Evolutionary conservation across 495 filamentous ascomycete genomes (phyloP), one percentile per base, ranked within the genome.

Genomic region (Thozetella sp.): DNA sequence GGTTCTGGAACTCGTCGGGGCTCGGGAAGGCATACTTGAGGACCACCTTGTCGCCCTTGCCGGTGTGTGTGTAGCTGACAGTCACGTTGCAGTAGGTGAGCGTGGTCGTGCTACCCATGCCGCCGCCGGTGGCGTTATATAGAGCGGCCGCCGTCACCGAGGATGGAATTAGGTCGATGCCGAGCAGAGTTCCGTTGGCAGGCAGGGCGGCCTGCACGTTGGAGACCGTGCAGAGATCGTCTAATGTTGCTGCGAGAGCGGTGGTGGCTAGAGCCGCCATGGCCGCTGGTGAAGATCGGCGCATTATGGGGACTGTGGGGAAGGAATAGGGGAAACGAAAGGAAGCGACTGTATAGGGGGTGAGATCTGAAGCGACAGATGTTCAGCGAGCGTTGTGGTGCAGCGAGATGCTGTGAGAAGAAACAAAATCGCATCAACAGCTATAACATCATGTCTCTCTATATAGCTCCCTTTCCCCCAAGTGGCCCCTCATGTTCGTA

Each of bases 51-150:
- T 76, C 76, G 20, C 66, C 64, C 4, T 61, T 53, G 13, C 76
- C 76, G 40, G 69, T 51, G 37, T 80, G 78, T 1, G 73, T 72
- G 51, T 81, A 80, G 3, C 75, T 60, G 13, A 81, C 65, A 1
- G 77, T 79, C 54, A 80, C 64, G 50, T 80, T 78, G 65, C 77
- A 81, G 59, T 72, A 79, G 27, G 67, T 57, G 27, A 17, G 3
- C 20, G n/a, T 40, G 11, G 11, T 22, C 2, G n/a, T 24, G 26
- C 53, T 37, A 30, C 26, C 26, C 13, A 22, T 55, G 30, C 30
- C 30, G 43, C 43, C 43, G 53, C 27, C 26, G 15, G 27, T 55
- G 26, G 27, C 22, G 25, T 55, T 55, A 10, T 30, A 40, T 12
- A 55, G 27, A 15, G 30, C 11, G 20, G n/a, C 25, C 6, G 53